A percentile compares a stretch with the other conserved stretches of the same genome.
phyloP scores from a whole-genome alignment of 2,329 filamentous ascomycete species.

The Sclerotinia borealis region DNA sequence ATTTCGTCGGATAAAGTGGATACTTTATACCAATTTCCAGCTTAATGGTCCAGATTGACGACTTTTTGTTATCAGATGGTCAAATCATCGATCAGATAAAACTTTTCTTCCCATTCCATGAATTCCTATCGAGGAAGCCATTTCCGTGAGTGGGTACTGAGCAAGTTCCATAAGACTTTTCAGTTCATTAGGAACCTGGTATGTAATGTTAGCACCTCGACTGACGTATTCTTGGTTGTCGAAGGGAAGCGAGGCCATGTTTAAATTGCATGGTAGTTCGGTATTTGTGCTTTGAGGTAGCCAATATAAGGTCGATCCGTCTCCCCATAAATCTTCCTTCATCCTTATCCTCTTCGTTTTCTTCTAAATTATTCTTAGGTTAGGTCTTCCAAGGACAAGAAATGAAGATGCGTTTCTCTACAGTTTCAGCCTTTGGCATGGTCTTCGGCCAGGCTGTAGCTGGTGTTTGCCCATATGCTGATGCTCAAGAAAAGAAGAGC shows the following conservation, averaged over 20 bases:
- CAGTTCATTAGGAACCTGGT: not conserved
- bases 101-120: not conserved
- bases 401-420: not conserved
- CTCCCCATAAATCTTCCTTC: not conserved
- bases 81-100: not conserved
- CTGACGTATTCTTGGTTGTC: not conserved
- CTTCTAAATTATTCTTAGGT: not conserved
- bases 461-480: not conserved
- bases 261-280: not conserved
- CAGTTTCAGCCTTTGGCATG: not conserved
- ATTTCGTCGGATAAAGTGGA: not conserved
- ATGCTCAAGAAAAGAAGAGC: not conserved
- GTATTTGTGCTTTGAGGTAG: not conserved
- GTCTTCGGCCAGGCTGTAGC: not conserved
- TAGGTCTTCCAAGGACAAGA: not conserved
- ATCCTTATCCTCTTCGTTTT: not conserved
- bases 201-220: not conserved
- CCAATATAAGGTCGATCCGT: not conserved
- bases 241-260: not conserved
- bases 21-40: not conserved
- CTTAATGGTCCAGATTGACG: not conserved
- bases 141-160: not conserved
- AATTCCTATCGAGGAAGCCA: not conserved
- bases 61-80: not conserved
- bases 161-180: not conserved